Evolutionary conservation across 2,329 filamentous ascomycete genomes (phyloP), one percentile per base, ranked within the genome.

Genomic region (Paracoccidioides brasiliensis): DNA sequence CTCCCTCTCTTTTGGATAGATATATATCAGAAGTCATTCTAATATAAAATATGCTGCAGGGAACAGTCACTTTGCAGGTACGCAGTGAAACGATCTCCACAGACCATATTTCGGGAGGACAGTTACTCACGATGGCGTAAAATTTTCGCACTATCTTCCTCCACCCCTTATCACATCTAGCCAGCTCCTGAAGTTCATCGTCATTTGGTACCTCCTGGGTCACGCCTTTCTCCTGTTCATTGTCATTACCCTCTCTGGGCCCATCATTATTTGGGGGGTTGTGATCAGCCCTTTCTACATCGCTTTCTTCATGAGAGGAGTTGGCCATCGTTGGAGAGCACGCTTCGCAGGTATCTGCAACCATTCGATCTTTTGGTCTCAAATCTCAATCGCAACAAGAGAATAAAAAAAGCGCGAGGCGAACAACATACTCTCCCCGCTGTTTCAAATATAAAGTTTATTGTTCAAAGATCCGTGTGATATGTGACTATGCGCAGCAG

Each of bases 41-140:
- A 22, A 22, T 22, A 22, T 22, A 22, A 22, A 22, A 22, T 22
- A 22, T 22, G 22, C 22, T 22, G 22, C 22, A 22, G 22, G 22
- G 22, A 22, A 22, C 22, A 22, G 22, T 22, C 22, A 22, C 22
- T 22, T 2, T 22, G 22, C 22, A 22, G 22, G 22, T 22, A 22
- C 22, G 22, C 22, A 22, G 22, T 22, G 22, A 22, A 22, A 22
- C 22, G 22, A 22, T 22, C 22, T 22, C 22, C 22, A 2, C 22
- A 22, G 22, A 22, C 22, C 8, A 30, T 10, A 30, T 45, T 14
- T 15, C 4, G 12, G 28, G 22, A 33, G 5, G 40, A 32, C 22
- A 22, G 22, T 9, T 4, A 53, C 59, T 32, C 60, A 65, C 63
- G 63, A 64, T 41, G 64, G 63, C 3, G 61, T 62, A 52, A 65